A percentile compares a stretch with the other conserved stretches of the same genome.
Conservation (phyloP, 768 basidiomycete genomes). For the Agaricus blazei region DNA sequence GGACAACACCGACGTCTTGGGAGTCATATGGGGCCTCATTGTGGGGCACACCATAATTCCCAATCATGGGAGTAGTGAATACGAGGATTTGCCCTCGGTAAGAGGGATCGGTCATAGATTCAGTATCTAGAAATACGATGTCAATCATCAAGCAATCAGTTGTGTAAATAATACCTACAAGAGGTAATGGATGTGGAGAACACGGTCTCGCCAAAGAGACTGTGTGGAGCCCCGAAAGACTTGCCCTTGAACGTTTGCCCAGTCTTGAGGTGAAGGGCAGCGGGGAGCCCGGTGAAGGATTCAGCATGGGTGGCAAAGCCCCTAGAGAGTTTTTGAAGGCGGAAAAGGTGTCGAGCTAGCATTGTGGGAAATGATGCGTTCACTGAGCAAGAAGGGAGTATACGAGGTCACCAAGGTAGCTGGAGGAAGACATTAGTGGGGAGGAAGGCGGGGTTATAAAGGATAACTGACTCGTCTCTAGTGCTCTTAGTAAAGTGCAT, state of each 20-base stretch:
- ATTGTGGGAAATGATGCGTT: constrained; percentile 23
- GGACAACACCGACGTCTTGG: constrained; percentile 77
- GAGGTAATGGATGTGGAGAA: constrained; percentile 99
- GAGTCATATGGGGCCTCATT: constrained; percentile 72
- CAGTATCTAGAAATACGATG: constrained; percentile 63
- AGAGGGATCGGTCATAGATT: constrained; percentile 99
- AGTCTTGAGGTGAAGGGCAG: constrained; percentile 86
- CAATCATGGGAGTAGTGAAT: constrained; percentile 97
- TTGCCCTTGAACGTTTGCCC: constrained; percentile 90
- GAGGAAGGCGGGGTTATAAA: constrained; percentile 1
- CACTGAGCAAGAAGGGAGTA: constrained; percentile 60
- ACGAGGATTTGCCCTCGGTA: constrained; percentile 98
- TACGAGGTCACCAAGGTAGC: constrained; percentile 88
- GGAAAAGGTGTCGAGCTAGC: constrained; percentile 51
- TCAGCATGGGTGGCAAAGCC: constrained; percentile 65
- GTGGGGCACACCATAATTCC: constrained; percentile 93
- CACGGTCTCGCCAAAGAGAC: constrained; percentile 94
- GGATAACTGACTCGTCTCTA: constrained; percentile 72
- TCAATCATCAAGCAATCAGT: constrained; percentile 9
- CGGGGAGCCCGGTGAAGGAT: constrained; percentile 51
- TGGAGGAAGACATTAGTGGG: constrained; percentile 29
- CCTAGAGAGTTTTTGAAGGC: constrained; percentile 46
- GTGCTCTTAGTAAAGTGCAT: constrained; percentile 87
- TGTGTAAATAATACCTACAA: constrained; percentile 46
- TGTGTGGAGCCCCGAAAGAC: constrained; percentile 84